These are phyloP conservation scores for Tricholoma terreum DNA, from an alignment of 768 basidiomycete species.

Conservation along the genomic window DNA sequence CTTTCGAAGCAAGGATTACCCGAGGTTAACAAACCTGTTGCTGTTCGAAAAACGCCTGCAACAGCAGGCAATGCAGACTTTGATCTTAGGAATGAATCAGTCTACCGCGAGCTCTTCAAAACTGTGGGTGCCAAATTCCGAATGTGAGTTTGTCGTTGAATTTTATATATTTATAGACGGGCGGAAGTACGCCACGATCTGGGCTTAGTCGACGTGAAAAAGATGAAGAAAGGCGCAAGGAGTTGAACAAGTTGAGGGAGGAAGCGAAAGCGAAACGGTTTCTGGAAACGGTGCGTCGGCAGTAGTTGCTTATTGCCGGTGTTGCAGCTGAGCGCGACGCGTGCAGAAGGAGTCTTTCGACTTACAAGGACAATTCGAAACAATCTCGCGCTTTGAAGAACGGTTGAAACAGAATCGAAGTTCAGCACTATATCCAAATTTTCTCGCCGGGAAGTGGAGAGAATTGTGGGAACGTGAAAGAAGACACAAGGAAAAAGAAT, in stretches of 20 bases:
- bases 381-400: constrained; percentile 63
- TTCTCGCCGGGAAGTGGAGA: constrained; percentile 55
- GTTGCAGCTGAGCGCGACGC: constrained; percentile 1
- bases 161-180: constrained; percentile 27
- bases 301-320: background rate
- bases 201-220: constrained; percentile 45
- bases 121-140: constrained; percentile 32
- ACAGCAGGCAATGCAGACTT: constrained; percentile 52
- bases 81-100: constrained; percentile 55
- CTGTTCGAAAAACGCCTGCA: constrained; percentile 38
- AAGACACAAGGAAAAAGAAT: constrained; percentile 30
- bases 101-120: constrained; percentile 67
- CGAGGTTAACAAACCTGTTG: constrained; percentile 26
- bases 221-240: constrained; percentile 68
- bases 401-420: constrained; percentile 46
- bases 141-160: background rate
- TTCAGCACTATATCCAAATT: constrained; percentile 59
- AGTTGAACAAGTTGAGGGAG: constrained; percentile 66
- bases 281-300: constrained; percentile 48
- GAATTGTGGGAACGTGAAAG: constrained; percentile 47
- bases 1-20: constrained; percentile 26
- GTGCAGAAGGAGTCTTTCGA: constrained; percentile 48
- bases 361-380: constrained; percentile 57
- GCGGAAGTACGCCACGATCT: constrained; percentile 41
- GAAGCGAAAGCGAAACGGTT: constrained; percentile 59